A percentile compares a stretch with the other conserved stretches of the same genome.
These are phyloP conservation scores for Fusarium incarnatum DNA, from an alignment of 2,329 filamentous ascomycete species.

Conservation along the genomic window DNA sequence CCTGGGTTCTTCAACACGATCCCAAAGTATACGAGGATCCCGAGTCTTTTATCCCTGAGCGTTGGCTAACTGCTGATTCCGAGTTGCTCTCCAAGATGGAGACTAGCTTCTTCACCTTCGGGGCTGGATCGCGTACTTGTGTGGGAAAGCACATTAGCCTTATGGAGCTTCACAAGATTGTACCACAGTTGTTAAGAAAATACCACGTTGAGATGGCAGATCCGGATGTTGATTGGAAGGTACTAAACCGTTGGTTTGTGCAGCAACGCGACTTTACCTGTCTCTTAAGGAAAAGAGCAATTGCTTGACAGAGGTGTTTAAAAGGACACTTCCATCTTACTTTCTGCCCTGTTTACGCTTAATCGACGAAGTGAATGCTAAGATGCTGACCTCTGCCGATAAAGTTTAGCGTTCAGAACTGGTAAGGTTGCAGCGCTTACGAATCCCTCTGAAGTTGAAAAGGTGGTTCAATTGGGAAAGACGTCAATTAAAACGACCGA, in stretches of 20 bases:
- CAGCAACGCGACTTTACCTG: neutral
- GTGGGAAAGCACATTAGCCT: neutral
- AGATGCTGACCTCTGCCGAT: no score
- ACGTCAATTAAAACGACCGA: no score
- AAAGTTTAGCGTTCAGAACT: no score
- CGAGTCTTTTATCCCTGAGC: neutral
- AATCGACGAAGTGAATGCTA: no score
- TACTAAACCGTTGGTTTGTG: constrained; percentile 2
- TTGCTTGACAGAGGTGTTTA: fast-evolving
- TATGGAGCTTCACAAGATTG: neutral
- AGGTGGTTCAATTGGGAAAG: no score
- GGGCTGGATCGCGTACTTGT: neutral
- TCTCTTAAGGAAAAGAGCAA: neutral
- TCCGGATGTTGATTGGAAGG: neutral
- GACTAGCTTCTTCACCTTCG: neutral
- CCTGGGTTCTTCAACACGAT: neutral
- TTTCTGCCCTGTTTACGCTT: no score
- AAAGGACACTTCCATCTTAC: no score
- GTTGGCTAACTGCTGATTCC: neutral
- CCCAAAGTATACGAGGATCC: neutral
- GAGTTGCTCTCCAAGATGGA: constrained; percentile 1
- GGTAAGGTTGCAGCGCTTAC: no score
- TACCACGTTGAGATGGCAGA: neutral
- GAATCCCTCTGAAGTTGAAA: no score
- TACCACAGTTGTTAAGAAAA: neutral